Evolutionary conservation across 2,329 filamentous ascomycete species (phyloP), one percentile per base, ranked within the genome.

Genomic region (Fusarium sp.): DNA sequence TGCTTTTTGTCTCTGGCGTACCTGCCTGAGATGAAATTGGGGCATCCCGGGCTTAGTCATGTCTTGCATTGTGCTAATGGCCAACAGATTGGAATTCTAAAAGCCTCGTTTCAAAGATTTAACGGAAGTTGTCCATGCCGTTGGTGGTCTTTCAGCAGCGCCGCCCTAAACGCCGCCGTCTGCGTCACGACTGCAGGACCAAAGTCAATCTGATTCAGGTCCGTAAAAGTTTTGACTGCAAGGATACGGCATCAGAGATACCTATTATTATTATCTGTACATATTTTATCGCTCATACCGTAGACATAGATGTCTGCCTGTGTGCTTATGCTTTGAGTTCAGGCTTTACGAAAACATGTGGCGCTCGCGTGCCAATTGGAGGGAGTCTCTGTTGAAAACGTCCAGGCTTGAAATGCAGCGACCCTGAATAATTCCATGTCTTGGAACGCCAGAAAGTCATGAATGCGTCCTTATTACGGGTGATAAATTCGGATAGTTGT

Each of bases 301-400:
- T 35, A 35, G 47, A 21, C 18, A 50, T 42, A 41, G 31, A 31
- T 41, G 23, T 20, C 31, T 33, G 15, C 14, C 13, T 7, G 10
- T 25, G 25, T 25, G 10, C 7, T 2, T 14, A 36, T 33, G 36
- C 37, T 23, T 43, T 25, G 39, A 39, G 23, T 20, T 47, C 31
- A 45, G 41, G 43, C 57, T 47, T 27, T 47, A 49, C 51, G n/a
- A 39, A 58, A 62, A 54, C 55, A 55, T 50, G 27, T 29, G 63
- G 27, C 60, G 65, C 61, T 72, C 70, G 70, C 61, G 69, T 72
- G 70, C 46, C 45, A 58, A 37, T 45, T 27, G 14, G n/a, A n/a
- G n/a, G 48, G 25, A 23, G 37, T 49, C n/a, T 35, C 31, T 29
- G 46, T 37, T 33, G 31, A 36, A 61, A 51, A 57, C 58, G 41